These are phyloP conservation scores for Monilinia vaccinii-corymbosi DNA, from an alignment of 2,329 filamentous ascomycete species.

Conservation along the genomic window DNA sequence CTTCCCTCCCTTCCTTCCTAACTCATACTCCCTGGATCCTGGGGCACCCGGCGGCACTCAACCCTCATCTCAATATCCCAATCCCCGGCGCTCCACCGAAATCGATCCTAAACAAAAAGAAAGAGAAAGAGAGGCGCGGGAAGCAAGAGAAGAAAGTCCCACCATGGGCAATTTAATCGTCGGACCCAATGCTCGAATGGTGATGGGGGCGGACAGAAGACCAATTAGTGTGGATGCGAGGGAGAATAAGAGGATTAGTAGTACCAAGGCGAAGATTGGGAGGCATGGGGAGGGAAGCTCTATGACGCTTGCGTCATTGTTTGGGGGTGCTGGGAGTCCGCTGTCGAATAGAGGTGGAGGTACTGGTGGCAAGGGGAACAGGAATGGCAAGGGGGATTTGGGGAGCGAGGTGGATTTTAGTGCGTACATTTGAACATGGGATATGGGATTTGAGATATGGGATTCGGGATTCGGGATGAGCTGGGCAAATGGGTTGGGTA, in stretches of 20 bases:
- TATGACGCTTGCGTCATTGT: neutral
- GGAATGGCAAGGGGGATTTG: neutral
- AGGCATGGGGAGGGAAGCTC: constrained; percentile 8
- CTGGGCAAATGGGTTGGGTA: neutral
- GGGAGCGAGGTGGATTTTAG: constrained; percentile 1
- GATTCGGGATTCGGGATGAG: neutral
- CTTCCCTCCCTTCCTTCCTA: neutral
- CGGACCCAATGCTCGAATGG: constrained; percentile 14
- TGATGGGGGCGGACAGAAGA: constrained; percentile 16
- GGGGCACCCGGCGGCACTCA: no score
- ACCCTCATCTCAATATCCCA: neutral
- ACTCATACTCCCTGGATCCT: neutral
- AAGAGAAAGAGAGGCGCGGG: neutral
- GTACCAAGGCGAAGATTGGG: constrained; percentile 14
- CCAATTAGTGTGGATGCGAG: constrained; percentile 22
- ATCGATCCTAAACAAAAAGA: constrained; percentile 12
- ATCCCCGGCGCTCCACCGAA: constrained; percentile 10
- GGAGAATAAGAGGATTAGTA: constrained; percentile 9
- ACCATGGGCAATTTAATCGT: constrained; percentile 8
- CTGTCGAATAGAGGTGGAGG: neutral
- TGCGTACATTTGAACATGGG: neutral
- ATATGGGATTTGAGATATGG: neutral
- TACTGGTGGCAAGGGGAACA: neutral
- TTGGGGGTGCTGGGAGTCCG: neutral
- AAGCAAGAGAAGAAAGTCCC: neutral